Conservation (phyloP, 2,329 filamentous ascomycete species). For the Diaporthe humulicola region DNA sequence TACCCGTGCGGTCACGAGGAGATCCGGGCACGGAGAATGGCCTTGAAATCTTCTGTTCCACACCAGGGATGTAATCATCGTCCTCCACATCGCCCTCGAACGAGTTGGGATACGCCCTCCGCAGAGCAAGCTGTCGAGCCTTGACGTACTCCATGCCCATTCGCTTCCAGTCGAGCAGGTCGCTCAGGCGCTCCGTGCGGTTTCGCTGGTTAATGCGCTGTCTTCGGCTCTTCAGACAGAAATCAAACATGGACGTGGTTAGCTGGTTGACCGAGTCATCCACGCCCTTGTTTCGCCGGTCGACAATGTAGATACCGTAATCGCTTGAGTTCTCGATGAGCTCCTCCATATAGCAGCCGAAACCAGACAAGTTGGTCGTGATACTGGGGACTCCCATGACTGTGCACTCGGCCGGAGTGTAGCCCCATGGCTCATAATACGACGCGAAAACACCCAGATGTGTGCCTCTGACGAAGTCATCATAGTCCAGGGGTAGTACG, state of each 20-base stretch:
- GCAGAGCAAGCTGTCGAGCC: slow-evolving; percentile 90
- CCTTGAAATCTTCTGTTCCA: slow-evolving; percentile 94
- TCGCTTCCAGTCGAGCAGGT: slow-evolving; percentile 97
- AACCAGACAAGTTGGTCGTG: slow-evolving; percentile 96
- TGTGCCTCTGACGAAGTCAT: slow-evolving; percentile 97
- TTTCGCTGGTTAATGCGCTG: slow-evolving; percentile 99
- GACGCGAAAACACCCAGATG: slow-evolving; percentile 96
- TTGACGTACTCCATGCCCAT: slow-evolving; percentile 99
- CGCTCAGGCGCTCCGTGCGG: slow-evolving; percentile 92
- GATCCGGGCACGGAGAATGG: slow-evolving; percentile 95
- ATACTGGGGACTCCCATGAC: slow-evolving; percentile 99
- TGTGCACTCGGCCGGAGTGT: slow-evolving; percentile 97
- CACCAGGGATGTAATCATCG: slow-evolving; percentile 90
- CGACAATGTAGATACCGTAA: slow-evolving; percentile 99
- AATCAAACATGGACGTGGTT: slow-evolving; percentile 92
- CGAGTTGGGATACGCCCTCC: slow-evolving; percentile 90
- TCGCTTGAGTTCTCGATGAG: slow-evolving; percentile 97
- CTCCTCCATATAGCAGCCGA: slow-evolving; percentile 99
- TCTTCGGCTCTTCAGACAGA: slow-evolving; percentile 90
- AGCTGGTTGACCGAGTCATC: slow-evolving; percentile 98
- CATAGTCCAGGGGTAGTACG: slow-evolving; percentile 94
- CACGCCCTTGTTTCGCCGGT: slow-evolving; percentile 93
- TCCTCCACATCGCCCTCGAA: slow-evolving; percentile 82
- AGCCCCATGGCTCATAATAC: slow-evolving; percentile 99
- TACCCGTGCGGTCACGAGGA: slow-evolving; percentile 88